Conservation (phyloP, 495 filamentous ascomycete species). For the Aspergillus nanangensis region DNA sequence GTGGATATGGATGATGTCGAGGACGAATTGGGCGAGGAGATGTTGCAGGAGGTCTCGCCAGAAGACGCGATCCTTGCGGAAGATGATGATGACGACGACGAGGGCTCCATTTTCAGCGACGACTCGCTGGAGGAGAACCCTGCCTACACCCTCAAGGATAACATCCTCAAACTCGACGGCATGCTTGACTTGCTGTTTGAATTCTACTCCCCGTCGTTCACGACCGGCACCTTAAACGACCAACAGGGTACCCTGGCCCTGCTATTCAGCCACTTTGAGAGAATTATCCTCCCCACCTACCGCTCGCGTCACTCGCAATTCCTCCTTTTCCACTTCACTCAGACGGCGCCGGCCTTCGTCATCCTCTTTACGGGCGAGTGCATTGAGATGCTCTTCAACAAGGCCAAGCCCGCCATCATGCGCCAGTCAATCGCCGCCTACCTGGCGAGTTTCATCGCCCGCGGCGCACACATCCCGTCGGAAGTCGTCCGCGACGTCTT, state of each 20-base stretch:
- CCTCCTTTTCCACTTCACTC: slow-evolving; percentile 89
- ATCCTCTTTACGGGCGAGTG: slow-evolving; percentile 79
- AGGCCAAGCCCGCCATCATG: slow-evolving; percentile 56
- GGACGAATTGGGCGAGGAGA: slow-evolving; percentile 59
- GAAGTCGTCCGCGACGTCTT: slow-evolving; percentile 74
- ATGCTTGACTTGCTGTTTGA: slow-evolving; percentile 86
- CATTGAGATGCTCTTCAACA: slow-evolving; percentile 62
- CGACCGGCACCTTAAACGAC: slow-evolving; percentile 39
- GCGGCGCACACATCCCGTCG: slow-evolving; percentile 74
- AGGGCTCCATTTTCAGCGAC: slow-evolving; percentile 45
- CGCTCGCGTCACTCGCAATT: slow-evolving; percentile 85
- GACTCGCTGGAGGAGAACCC: slow-evolving; percentile 45
- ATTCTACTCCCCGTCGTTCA: slow-evolving; percentile 69
- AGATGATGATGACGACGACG: slow-evolving; percentile 54
- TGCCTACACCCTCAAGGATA: slow-evolving; percentile 62
- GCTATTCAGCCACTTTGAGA: slow-evolving; percentile 75
- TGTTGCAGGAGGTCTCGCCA: slow-evolving; percentile 32
- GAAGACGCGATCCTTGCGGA: slow-evolving; percentile 32
- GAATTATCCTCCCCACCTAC: slow-evolving; percentile 82
- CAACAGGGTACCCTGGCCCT: slow-evolving; percentile 59
- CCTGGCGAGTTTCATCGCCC: slow-evolving; percentile 85
- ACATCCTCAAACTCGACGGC: slow-evolving; percentile 87
- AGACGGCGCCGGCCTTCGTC: slow-evolving; percentile 66
- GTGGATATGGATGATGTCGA: slow-evolving; percentile 84
- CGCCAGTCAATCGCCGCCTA: slow-evolving; percentile 88